Conservation (phyloP, 2,329 filamentous ascomycete species). For the Chaetothyriales sp. region DNA sequence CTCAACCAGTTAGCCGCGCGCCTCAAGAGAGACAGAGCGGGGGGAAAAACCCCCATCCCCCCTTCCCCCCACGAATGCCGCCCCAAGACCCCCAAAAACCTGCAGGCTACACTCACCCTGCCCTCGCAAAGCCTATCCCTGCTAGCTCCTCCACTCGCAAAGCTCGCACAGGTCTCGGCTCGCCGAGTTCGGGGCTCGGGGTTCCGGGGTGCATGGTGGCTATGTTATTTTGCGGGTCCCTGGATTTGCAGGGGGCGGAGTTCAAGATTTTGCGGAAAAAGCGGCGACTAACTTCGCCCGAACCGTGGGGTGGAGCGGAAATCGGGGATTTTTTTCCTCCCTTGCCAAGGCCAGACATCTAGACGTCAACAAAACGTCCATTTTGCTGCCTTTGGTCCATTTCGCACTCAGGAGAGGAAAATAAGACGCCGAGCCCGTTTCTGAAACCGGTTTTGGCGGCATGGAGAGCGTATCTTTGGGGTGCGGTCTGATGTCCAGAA, state of each 20-base stretch:
- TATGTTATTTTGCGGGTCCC: slow-evolving; percentile 6
- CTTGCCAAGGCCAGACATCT: not conserved
- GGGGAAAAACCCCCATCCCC: too few relatives aligned
- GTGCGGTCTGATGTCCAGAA: not conserved
- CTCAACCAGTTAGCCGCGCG: not conserved
- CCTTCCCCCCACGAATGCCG: not conserved
- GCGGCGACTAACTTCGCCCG: slow-evolving; percentile 18
- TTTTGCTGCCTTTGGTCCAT: slow-evolving; percentile 12
- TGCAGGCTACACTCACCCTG: not conserved
- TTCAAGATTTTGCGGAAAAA: slow-evolving; percentile 19
- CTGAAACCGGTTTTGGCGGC: slow-evolving; percentile 11
- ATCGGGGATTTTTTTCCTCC: not conserved
- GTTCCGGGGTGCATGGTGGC: slow-evolving; percentile 17
- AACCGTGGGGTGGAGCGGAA: slow-evolving; percentile 22
- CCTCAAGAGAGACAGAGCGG: not conserved
- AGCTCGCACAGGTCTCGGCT: slow-evolving; percentile 10
- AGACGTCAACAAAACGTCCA: slow-evolving; percentile 11
- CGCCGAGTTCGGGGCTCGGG: slow-evolving; percentile 11
- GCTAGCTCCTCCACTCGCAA: slow-evolving; percentile 1
- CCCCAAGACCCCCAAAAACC: not conserved
- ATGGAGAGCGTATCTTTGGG: not conserved
- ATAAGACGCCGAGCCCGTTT: slow-evolving; percentile 10
- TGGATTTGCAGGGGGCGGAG: slow-evolving; percentile 10
- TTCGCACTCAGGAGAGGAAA: slow-evolving; percentile 11
- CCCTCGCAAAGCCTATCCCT: not conserved